Conservation (phyloP, 352 stramenopile species). For the Pythium brachiatum region DNA sequence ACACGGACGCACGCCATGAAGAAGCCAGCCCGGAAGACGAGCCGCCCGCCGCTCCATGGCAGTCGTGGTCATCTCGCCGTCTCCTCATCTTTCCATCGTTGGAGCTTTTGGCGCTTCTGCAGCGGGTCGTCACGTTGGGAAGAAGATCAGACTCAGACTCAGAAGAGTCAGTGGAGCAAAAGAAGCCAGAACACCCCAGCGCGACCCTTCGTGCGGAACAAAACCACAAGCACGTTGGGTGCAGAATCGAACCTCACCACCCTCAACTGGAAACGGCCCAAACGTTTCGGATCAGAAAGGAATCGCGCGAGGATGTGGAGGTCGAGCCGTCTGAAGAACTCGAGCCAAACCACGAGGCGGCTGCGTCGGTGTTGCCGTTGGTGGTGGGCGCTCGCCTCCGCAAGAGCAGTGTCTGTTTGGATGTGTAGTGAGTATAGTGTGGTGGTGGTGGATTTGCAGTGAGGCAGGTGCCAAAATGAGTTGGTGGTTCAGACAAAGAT, state of each 20-base stretch:
- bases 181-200: conserved; percentile 1
- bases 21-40: conserved; percentile 20
- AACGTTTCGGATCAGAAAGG: not conserved
- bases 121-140: conserved; percentile 9
- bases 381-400: not conserved
- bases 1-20: conserved; percentile 6
- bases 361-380: not conserved
- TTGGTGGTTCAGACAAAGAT: not conserved
- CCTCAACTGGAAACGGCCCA: not conserved
- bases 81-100: not conserved
- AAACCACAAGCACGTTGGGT: not conserved
- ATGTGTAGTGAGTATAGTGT: conserved; percentile 5
- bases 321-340: not conserved
- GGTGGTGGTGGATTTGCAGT: not conserved
- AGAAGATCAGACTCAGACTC: conserved; percentile 18
- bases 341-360: not conserved
- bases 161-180: conserved; percentile 10
- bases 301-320: not conserved
- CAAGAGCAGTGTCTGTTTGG: conserved; percentile 17
- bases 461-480: not conserved
- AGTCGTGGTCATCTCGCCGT: not conserved
- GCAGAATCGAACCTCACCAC: not conserved
- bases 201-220: conserved; percentile 2
- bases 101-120: conserved; percentile 11
- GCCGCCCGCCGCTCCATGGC: not conserved